These are phyloP conservation scores for Fusarium vanettenii DNA, from an alignment of 2,329 filamentous ascomycete species.

Conservation along the genomic window DNA sequence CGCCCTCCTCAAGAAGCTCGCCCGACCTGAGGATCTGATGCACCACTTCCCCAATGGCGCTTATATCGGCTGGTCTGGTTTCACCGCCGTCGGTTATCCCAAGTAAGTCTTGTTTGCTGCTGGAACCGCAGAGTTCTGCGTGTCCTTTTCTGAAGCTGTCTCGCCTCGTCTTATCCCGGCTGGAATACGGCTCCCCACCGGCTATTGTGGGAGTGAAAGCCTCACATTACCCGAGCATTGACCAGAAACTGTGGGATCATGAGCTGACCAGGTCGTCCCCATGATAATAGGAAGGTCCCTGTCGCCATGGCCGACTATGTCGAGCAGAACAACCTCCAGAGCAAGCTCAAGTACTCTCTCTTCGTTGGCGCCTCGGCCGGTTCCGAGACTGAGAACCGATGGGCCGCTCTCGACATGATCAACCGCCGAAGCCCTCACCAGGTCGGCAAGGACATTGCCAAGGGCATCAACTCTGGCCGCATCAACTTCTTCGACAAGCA, in stretches of 20 bases:
- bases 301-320: constrained; percentile 88
- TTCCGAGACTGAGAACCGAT: constrained; percentile 90
- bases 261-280: constrained; percentile 22
- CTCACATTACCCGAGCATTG: constrained; percentile 31
- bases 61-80: constrained; percentile 93
- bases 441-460: constrained; percentile 89
- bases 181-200: constrained; percentile 14
- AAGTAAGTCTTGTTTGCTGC: constrained; percentile 60
- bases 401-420: constrained; percentile 92
- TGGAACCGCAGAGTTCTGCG: neutral
- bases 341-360: constrained; percentile 85
- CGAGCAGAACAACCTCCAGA: constrained; percentile 86
- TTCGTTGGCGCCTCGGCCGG: constrained; percentile 93
- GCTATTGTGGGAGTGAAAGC: constrained; percentile 14
- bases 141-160: neutral
- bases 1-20: constrained; percentile 83
- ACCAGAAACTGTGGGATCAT: constrained; percentile 1
- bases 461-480: constrained; percentile 87
- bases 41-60: constrained; percentile 84
- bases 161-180: neutral
- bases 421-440: constrained; percentile 86
- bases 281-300: constrained; percentile 76
- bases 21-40: constrained; percentile 82
- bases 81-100: constrained; percentile 90
- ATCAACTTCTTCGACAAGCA: constrained; percentile 97